Base-by-base conservation (phyloP, 2,329 filamentous ascomycete genomes). In the Passalora sequoiae region DNA sequence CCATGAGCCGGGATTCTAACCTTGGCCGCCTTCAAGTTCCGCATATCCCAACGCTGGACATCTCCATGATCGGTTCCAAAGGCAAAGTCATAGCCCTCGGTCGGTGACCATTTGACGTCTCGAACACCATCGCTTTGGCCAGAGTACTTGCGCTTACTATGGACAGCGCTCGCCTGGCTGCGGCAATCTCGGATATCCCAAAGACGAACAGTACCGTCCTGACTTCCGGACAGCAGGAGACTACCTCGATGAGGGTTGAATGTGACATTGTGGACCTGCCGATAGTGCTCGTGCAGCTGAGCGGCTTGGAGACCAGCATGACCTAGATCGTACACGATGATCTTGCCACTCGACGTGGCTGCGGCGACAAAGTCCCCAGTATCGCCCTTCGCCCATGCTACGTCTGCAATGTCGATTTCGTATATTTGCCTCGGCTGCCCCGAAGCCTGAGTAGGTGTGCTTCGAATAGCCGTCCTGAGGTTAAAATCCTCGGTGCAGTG, bases 331-430 rank as follows among this genome's bases (percentile, higher is more conserved):
- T 83, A 83, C 44, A 83, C 63, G 40, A 81, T 74, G 58, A 83
- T 78, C 55, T 80, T 78, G 50, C 80, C 80, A 64, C 80, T 82
- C 40, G 75, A 75, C 17, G 77, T 80, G 19, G 80, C 80, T 8
- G 79, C 81, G 28, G 78, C 79, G 51, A 83, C 78, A 54, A 74
- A 74, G 47, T 75, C 73, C 54, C 73, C 73, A 59, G 74, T 80
- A 40, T 72, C 70, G 46, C 77, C 75, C 64, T 81, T 78, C 39
- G 80, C 81, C 80, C 80, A 83, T 51, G 81, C 81, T 21, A 83
- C 80, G 62, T 83, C 80, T 49, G 77, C 77, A 51, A 81, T 77
- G 41, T 77, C 76, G 50, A 82, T 69, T 47, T 76, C 76, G 44
- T 61, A 64, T 13, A 55, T 48, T 24, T 63, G 57, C 30, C 74